phyloP scores from a whole-genome alignment of 495 filamentous ascomycete genomes.

The Lepidopterella palustris region DNA sequence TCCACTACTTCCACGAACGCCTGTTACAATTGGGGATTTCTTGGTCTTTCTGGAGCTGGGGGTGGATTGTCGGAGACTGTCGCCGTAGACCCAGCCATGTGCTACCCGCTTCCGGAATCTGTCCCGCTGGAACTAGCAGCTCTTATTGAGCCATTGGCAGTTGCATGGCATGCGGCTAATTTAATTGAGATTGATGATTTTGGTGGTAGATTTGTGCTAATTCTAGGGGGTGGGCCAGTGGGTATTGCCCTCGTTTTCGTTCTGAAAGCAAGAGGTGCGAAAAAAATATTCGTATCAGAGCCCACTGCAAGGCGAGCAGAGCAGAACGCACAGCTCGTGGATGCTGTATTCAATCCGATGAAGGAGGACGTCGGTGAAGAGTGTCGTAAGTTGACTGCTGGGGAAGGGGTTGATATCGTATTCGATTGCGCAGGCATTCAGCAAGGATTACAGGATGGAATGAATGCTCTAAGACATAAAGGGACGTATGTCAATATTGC shows the following conservation, averaged over 20 bases:
- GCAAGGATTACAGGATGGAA: constrained; percentile 23
- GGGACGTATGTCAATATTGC: constrained; percentile 32
- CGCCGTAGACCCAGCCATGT: constrained; percentile 19
- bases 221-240: constrained; percentile 30
- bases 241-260: constrained; percentile 30
- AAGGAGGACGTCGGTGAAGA: constrained; percentile 25
- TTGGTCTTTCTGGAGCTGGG: constrained; percentile 25
- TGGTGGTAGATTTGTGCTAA: constrained; percentile 10
- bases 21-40: constrained; percentile 28
- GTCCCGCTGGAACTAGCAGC: constrained; percentile 23
- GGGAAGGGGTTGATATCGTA: constrained; percentile 29
- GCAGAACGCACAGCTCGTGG: constrained; percentile 22
- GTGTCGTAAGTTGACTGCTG: constrained; percentile 22
- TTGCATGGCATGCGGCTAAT: constrained; percentile 28
- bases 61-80: constrained; percentile 28
- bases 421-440: constrained; percentile 31
- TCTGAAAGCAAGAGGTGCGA: constrained; percentile 18
- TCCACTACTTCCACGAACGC: constrained; percentile 9
- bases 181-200: constrained; percentile 10
- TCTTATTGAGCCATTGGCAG: constrained; percentile 30
- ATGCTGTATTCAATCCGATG: constrained; percentile 25
- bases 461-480: constrained; percentile 25
- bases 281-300: constrained; percentile 26
- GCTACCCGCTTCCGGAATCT: constrained; percentile 22
- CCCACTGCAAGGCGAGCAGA: constrained; percentile 22